Evolutionary conservation across 305 asterid species (phyloP).

Genomic region (Ajuga reptans): DNA sequence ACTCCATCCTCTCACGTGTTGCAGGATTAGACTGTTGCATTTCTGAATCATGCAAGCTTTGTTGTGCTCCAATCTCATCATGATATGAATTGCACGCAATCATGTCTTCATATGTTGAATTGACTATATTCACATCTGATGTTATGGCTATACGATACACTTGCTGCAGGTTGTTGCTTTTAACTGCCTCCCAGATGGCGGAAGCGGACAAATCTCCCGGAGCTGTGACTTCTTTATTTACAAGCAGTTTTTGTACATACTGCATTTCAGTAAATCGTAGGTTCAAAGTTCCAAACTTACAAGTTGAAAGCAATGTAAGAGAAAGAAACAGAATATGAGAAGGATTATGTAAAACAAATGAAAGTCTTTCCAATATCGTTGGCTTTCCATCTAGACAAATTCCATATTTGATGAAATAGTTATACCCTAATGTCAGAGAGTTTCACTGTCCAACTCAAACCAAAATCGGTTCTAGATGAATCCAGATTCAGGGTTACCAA

Average conservation of each 20-base stretch:
- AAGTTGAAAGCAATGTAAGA: conserved; percentile 4
- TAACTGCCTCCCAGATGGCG: conserved; percentile 82
- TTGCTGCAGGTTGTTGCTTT: conserved; percentile 54
- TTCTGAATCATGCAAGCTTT: conserved; percentile 29
- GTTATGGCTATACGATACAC: conserved; percentile 50
- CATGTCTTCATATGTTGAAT: conserved; percentile 54
- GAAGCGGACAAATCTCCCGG: conserved; percentile 31
- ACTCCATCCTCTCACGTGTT: conserved; percentile 36
- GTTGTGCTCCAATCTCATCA: conserved; percentile 30
- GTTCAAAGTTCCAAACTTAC: conserved; percentile 10
- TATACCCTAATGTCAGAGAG: not conserved
- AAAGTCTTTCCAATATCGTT: not conserved
- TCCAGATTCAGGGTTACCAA: conserved; percentile 6
- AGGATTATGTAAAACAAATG: not conserved
- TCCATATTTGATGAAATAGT: not conserved
- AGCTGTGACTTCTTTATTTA: conserved; percentile 45
- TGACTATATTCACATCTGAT: conserved; percentile 53
- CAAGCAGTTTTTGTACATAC: conserved; percentile 69
- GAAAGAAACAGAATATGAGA: not conserved
- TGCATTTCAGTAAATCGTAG: conserved; percentile 26
- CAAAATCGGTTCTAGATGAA: conserved; percentile 12
- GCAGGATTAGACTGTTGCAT: conserved; percentile 44
- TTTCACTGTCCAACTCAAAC: not conserved
- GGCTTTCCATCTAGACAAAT: conserved; percentile 6
- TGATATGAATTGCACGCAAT: conserved; percentile 36